phyloP scores from a whole-genome alignment of 495 filamentous ascomycete genomes.

The Daldinia loculata region DNA sequence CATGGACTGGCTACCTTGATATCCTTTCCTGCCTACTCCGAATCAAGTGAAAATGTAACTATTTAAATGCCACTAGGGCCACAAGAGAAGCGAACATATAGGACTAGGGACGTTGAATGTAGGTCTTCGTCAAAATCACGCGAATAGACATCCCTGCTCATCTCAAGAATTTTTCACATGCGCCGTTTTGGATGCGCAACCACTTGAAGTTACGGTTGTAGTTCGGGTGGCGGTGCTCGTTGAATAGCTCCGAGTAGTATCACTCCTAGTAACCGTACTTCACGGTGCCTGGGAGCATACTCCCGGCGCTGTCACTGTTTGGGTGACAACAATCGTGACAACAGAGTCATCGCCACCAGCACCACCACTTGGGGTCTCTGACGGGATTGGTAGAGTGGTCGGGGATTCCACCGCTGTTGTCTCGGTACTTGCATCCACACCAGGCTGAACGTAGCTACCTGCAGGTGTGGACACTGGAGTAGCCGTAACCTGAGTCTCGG shows the following conservation, averaged over 20 bases:
- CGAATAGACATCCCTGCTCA: not conserved
- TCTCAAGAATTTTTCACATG: slow-evolving; percentile 23
- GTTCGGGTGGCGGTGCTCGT: slow-evolving; percentile 30
- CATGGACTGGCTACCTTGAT: slow-evolving; percentile 6
- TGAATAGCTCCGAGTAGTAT: slow-evolving; percentile 16
- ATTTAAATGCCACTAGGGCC: slow-evolving; percentile 32
- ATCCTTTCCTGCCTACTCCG: slow-evolving; percentile 9
- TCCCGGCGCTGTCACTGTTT: slow-evolving; percentile 38
- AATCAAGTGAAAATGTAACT: slow-evolving; percentile 11
- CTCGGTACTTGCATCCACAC: slow-evolving; percentile 22
- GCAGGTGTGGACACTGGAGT: slow-evolving; percentile 28
- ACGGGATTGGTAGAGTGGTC: slow-evolving; percentile 27
- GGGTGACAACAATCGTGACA: slow-evolving; percentile 39
- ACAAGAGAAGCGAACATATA: slow-evolving; percentile 28
- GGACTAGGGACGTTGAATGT: not conserved
- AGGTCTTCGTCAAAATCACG: not conserved
- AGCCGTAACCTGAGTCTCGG: slow-evolving; percentile 26
- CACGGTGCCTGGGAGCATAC: slow-evolving; percentile 39
- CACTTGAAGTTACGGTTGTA: slow-evolving; percentile 8
- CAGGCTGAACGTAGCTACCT: slow-evolving; percentile 39
- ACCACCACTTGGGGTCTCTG: slow-evolving; percentile 12
- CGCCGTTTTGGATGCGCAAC: slow-evolving; percentile 14
- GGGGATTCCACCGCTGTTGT: slow-evolving; percentile 11
- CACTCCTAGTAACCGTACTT: slow-evolving; percentile 26
- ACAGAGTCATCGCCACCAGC: slow-evolving; percentile 12